Conservation (phyloP, 148 eudicot genomes). For the Chenopodium quinoa region DNA sequence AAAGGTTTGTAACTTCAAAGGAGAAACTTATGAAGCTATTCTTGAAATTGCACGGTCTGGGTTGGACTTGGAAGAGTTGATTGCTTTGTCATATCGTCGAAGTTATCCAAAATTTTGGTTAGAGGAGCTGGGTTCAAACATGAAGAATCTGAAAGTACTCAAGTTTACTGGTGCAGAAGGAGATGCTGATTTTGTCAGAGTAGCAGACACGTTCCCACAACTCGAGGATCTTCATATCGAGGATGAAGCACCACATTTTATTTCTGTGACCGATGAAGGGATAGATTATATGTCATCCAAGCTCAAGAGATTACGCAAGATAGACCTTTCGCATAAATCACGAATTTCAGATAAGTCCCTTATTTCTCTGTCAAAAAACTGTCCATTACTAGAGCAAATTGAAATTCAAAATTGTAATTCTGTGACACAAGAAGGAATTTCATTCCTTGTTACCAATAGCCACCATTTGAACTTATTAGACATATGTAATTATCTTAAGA, state of each 20-base stretch:
- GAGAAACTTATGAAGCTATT: constrained; percentile 23
- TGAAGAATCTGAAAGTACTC: constrained; percentile 29
- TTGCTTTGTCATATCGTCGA: constrained; percentile 18
- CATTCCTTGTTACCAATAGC: constrained; percentile 18
- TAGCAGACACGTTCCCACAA: constrained; percentile 18
- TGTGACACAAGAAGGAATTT: constrained; percentile 24
- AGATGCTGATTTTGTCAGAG: constrained; percentile 28
- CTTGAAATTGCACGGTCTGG: constrained; percentile 22
- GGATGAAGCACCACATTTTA: neutral
- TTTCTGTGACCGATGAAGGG: constrained; percentile 28
- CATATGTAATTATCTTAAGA: neutral
- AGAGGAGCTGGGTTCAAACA: constrained; percentile 18
- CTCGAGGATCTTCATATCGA: constrained; percentile 22
- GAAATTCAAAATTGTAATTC: neutral
- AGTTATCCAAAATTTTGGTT: constrained; percentile 14
- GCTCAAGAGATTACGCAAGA: constrained; percentile 24
- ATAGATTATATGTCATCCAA: constrained; percentile 16
- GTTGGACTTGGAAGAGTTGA: constrained; percentile 21
- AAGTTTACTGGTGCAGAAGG: constrained; percentile 14
- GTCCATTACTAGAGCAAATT: constrained; percentile 6
- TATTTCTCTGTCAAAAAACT: constrained; percentile 24
- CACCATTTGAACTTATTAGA: constrained; percentile 18
- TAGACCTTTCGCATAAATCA: constrained; percentile 15
- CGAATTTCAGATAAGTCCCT: constrained; percentile 28
- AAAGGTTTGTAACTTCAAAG: constrained; percentile 15